These are phyloP conservation scores for Sarcomyxa edulis DNA, from an alignment of 768 basidiomycete species.

Conservation along the genomic window DNA sequence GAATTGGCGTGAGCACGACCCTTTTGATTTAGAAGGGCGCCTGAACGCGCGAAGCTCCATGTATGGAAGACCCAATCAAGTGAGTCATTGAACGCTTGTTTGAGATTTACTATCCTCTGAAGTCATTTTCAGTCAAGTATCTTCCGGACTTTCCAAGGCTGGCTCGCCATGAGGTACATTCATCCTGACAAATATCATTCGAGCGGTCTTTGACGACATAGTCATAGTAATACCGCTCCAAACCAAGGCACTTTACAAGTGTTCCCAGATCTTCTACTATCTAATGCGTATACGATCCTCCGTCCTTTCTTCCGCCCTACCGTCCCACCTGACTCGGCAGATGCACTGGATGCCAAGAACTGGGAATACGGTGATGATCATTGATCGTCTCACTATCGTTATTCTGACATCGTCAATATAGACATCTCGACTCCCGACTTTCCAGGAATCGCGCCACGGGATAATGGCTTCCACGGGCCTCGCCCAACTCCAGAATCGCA, in stretches of 20 bases:
- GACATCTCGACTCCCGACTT: constrained; percentile 37
- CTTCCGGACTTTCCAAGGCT: constrained; percentile 53
- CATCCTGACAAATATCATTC: constrained; percentile 21
- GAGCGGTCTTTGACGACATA: constrained; percentile 3
- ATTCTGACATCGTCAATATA: constrained; percentile 9
- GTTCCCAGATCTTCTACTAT: constrained; percentile 49
- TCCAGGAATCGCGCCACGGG: constrained; percentile 27
- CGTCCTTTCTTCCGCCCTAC: constrained; percentile 60
- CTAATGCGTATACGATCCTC: constrained; percentile 56
- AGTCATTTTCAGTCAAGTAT: constrained; percentile 33
- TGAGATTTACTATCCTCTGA: too few species aligned
- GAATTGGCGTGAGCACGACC: constrained; percentile 48
- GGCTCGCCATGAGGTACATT: constrained; percentile 47
- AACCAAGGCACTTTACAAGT: constrained; percentile 53
- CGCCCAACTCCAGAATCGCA: constrained; percentile 31
- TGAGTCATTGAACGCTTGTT: too few species aligned
- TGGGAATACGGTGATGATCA: constrained; percentile 31
- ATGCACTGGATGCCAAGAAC: constrained; percentile 32
- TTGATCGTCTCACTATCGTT: background rate
- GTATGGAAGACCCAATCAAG: constrained; percentile 39
- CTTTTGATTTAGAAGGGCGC: constrained; percentile 46
- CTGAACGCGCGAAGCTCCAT: constrained; percentile 47
- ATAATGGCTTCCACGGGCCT: constrained; percentile 23
- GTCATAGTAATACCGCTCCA: constrained; percentile 44
- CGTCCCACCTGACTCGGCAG: constrained; percentile 25